Conservation (phyloP, 768 basidiomycete genomes). For the Macrolepiota dolichaula region DNA sequence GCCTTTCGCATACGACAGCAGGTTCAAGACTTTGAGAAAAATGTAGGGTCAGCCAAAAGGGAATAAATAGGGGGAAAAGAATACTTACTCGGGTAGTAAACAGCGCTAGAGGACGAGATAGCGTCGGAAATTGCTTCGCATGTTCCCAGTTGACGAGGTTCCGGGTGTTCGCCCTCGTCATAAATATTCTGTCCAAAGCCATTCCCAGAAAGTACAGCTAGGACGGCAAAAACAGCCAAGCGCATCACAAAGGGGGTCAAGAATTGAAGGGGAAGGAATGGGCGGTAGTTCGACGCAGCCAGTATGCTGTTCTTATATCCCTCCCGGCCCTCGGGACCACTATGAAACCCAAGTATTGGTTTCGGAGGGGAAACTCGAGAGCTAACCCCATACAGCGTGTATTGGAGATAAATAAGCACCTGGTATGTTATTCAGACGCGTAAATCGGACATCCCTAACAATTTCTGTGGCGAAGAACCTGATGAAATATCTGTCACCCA, state of each 20-base stretch:
- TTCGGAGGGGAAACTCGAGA: too few species aligned
- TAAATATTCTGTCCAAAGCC: background rate
- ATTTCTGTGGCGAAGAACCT: too few species aligned
- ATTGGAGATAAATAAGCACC: too few species aligned
- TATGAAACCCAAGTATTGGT: too few species aligned
- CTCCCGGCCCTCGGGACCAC: too few species aligned
- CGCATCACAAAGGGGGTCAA: background rate
- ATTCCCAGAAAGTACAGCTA: background rate
- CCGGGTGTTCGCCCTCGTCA: background rate
- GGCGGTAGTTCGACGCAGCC: too few species aligned
- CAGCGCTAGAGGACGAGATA: conserved; percentile 41
- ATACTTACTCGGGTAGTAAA: conserved; percentile 38
- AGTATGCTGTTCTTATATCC: too few species aligned
- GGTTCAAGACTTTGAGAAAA: conserved; percentile 13
- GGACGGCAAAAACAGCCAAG: background rate
- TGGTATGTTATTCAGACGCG: too few species aligned
- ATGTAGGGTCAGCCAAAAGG: background rate
- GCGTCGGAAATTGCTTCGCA: conserved; percentile 34
- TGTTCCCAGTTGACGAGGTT: conserved; percentile 2
- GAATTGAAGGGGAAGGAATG: too few species aligned
- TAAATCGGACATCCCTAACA: too few species aligned
- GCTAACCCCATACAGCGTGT: too few species aligned
- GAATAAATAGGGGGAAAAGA: background rate
- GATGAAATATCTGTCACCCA: too few species aligned
- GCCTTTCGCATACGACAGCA: conserved; percentile 34